A percentile compares a stretch with the other conserved stretches of the same genome.
phyloP scores from a whole-genome alignment of 2,329 filamentous ascomycete species.

The Penicillium sp. region DNA sequence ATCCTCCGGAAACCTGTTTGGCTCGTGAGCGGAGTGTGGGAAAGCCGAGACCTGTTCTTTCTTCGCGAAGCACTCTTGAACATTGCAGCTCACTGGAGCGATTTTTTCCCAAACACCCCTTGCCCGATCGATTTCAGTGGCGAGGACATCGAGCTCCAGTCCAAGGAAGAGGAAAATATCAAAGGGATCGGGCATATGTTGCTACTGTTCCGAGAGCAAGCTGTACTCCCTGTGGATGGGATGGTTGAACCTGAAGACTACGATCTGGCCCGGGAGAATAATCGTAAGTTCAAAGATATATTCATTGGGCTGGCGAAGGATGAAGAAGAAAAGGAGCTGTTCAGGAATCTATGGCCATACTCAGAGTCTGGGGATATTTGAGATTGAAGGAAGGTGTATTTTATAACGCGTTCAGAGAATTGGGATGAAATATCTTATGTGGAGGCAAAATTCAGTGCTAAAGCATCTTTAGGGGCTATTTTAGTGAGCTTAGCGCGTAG shows the following conservation, averaged over 20 bases:
- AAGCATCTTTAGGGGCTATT: too few relatives aligned
- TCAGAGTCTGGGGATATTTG: slow-evolving; percentile 19
- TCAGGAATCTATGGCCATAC: slow-evolving; percentile 27
- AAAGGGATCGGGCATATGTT: slow-evolving; percentile 31
- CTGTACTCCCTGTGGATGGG: slow-evolving; percentile 30
- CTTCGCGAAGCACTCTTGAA: slow-evolving; percentile 31
- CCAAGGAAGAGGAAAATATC: slow-evolving; percentile 33
- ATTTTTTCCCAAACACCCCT: slow-evolving; percentile 11
- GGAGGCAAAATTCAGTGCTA: too few relatives aligned
- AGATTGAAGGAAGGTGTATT: too few relatives aligned
- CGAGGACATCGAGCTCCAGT: slow-evolving; percentile 24
- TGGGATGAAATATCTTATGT: too few relatives aligned
- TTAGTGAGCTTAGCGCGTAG: too few relatives aligned
- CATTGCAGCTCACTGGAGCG: slow-evolving; percentile 23
- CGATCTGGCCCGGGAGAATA: slow-evolving; percentile 14
- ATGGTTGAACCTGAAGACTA: slow-evolving; percentile 35
- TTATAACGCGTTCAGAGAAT: too few relatives aligned
- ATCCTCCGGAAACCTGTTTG: slow-evolving; percentile 31
- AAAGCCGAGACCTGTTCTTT: slow-evolving; percentile 35
- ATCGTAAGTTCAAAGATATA: slow-evolving; percentile 23
- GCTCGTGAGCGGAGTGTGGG: slow-evolving; percentile 33
- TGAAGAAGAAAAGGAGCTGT: slow-evolving; percentile 25
- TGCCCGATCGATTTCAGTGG: slow-evolving; percentile 27
- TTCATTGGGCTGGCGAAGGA: slow-evolving; percentile 24
- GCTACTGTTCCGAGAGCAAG: slow-evolving; percentile 27